A percentile compares a stretch with the other conserved stretches of the same genome.
phyloP scores from a whole-genome alignment of 805 yeast species.

The Diddensiella caesifluorescens region DNA sequence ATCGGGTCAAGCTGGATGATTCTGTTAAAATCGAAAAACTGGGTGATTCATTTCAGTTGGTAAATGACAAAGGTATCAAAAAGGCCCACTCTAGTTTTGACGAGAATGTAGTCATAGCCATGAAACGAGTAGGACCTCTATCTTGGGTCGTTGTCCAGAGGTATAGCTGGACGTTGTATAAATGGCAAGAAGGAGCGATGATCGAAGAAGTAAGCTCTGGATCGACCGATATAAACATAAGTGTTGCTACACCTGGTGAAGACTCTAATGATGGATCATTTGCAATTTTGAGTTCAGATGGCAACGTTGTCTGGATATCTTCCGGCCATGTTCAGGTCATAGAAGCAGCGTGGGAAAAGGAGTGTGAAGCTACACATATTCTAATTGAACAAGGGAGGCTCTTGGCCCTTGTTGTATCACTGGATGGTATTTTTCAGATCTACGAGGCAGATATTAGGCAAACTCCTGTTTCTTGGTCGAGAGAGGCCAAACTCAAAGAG shows the following conservation, averaged over 20 bases:
- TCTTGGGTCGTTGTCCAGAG: conserved; percentile 19
- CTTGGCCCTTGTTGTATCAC: neutral
- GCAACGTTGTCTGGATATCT: conserved; percentile 14
- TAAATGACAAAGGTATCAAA: neutral
- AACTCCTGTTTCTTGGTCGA: neutral
- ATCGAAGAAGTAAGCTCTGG: conserved; percentile 15
- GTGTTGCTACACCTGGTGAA: conserved; percentile 3
- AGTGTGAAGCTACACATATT: neutral
- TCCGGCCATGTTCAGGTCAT: conserved; percentile 15
- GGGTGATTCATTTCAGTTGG: neutral
- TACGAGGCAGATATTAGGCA: conserved; percentile 1
- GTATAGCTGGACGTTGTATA: conserved; percentile 18
- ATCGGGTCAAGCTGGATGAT: too few species aligned
- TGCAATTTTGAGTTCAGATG: conserved; percentile 15
- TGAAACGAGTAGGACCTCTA: conserved; percentile 10
- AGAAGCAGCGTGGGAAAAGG: conserved; percentile 13
- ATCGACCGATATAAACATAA: conserved; percentile 8
- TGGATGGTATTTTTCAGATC: neutral
- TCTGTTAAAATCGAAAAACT: neutral
- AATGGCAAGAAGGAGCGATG: conserved; percentile 16
- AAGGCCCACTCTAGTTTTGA: neutral
- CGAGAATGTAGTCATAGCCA: conserved; percentile 9
- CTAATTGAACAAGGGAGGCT: neutral
- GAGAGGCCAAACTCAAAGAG: neutral
- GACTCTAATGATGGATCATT: conserved; percentile 6